Evolutionary conservation across 768 basidiomycete genomes (phyloP), one percentile per base, ranked within the genome.

Genomic region (Tylopilus felleus): DNA sequence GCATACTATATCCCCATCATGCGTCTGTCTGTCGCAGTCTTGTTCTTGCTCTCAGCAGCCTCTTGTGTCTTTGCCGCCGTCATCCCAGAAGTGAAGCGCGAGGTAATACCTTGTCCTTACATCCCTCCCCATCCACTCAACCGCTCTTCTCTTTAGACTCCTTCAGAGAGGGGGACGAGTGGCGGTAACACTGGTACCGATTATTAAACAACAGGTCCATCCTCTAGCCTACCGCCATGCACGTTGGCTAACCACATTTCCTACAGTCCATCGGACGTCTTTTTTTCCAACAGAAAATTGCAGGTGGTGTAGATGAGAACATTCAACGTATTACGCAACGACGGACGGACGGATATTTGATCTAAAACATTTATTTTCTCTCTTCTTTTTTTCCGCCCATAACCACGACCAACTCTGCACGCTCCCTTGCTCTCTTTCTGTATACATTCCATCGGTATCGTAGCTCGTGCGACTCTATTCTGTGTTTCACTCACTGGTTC

Each of bases 41-140:
- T 58, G 17, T 27, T 52, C 9, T 2, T 63, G 42, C 57, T 67
- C 55, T 58, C 65, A 0, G 49, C 56, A 5, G 44, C 45, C 0
- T 58, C 56, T 0, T 54, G 46, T 29, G 49, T 36, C n/a, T 28
- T 62, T 16, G 53, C 60, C n/a, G 48, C 28, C 5, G 49, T 52
- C 27, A 28, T 67, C n/a, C 57, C 63, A 12, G 23, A 55, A 0
- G 9, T 23, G 5, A 46, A 48, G 22, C 59, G 38, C 17, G 45
- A 62, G 35, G 63, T 55, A 51, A 29, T 5, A 1, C 21, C 38
- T 23, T 9, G 9, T 6, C 21, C n/a, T 12, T 12, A 12, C 8
- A 22, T 40, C 14, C 2, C 16, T 9, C 21, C 8, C 8, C 4
- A 14, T 48, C 22, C 35, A 1, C 10, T 38, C 23, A 55, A 25